Evolutionary conservation across 2,329 filamentous ascomycete genomes (phyloP).

Genomic region (Colletotrichum eleusines): DNA sequence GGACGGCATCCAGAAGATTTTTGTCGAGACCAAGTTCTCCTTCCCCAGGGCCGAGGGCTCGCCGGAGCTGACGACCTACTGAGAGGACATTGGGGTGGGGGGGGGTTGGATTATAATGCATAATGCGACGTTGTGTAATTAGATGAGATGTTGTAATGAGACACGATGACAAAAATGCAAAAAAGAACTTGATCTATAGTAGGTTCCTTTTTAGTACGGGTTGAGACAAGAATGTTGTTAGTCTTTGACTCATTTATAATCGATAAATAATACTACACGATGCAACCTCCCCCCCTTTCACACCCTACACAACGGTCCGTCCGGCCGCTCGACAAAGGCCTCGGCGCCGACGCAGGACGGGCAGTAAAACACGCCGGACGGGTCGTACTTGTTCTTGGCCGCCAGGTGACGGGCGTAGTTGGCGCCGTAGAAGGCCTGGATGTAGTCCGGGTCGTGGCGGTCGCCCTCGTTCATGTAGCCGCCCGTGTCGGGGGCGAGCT

Average conservation of each 20-base stretch:
- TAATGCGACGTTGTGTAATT: not conserved
- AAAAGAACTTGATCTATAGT: no score
- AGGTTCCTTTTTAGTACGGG: no score
- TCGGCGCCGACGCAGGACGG: slow-evolving; percentile 56
- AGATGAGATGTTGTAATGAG: not conserved
- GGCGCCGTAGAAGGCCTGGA: slow-evolving; percentile 51
- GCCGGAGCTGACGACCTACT: slow-evolving; percentile 59
- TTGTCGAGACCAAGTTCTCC: slow-evolving; percentile 70
- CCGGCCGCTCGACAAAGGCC: slow-evolving; percentile 44
- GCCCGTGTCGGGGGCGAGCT: slow-evolving; percentile 54
- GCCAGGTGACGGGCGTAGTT: slow-evolving; percentile 49
- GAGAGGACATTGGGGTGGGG: not conserved
- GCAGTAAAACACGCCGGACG: slow-evolving; percentile 51
- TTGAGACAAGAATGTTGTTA: no score
- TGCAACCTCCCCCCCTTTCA: no score
- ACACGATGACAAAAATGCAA: not conserved
- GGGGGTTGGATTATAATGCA: no score
- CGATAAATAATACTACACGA: no score
- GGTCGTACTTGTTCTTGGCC: slow-evolving; percentile 53
- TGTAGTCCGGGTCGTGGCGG: slow-evolving; percentile 50
- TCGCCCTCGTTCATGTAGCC: slow-evolving; percentile 59
- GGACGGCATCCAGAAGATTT: slow-evolving; percentile 86
- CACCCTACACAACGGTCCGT: slow-evolving; percentile 43
- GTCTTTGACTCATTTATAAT: no score
- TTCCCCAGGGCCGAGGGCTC: slow-evolving; percentile 57